Evolutionary conservation across 1,284 basidiomycete genomes (phyloP).

Genomic region (Irpex sp.): DNA sequence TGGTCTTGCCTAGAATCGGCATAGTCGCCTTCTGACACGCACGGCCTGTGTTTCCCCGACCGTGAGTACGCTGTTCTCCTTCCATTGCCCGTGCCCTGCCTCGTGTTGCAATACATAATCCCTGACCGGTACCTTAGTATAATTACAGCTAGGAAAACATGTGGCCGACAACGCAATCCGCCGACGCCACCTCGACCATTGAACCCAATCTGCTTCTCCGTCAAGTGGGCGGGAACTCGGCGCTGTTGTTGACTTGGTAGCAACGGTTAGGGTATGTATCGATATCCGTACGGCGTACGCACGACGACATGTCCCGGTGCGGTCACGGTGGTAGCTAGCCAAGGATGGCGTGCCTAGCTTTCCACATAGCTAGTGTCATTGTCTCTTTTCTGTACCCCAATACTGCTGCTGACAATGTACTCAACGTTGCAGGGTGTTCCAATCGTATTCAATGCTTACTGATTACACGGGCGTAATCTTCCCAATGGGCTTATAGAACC

Average conservation of each 20-base stretch:
- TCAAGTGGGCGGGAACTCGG: not conserved
- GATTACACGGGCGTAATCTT: not conserved
- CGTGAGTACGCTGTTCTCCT: not conserved
- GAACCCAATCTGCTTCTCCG: not conserved
- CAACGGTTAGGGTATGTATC: not conserved
- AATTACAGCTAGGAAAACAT: not conserved
- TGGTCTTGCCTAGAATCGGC: not conserved
- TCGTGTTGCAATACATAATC: not conserved
- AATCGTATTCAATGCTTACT: not conserved
- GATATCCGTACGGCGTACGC: too few species aligned
- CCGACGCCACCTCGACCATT: too few species aligned
- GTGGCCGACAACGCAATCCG: too few species aligned
- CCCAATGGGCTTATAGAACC: not conserved
- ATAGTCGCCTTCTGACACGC: not conserved
- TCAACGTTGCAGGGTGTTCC: not conserved
- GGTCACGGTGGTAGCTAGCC: not conserved
- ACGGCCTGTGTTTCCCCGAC: not conserved
- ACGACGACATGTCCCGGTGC: too few species aligned
- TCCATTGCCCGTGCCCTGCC: not conserved
- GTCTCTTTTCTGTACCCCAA: not conserved
- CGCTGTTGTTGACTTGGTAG: not conserved
- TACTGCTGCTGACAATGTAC: not conserved
- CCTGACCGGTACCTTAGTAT: not conserved
- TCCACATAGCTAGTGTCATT: not conserved
- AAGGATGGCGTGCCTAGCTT: not conserved